Evolutionary conservation across 805 yeast genomes (phyloP).

Genomic region (Spathaspora sp.): DNA sequence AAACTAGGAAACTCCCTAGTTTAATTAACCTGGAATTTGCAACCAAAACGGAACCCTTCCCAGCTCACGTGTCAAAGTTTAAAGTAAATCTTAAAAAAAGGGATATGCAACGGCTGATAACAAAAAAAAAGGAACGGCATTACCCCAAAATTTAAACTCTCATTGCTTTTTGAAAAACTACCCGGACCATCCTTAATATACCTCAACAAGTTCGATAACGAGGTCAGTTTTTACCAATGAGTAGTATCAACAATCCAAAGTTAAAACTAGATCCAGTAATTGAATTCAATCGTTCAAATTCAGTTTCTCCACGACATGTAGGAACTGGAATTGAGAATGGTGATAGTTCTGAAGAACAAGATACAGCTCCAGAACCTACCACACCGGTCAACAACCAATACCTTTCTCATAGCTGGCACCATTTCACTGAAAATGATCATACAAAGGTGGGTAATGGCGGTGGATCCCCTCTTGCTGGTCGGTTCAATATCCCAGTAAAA

Average conservation of each 20-base stretch:
- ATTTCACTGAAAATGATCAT: neutral
- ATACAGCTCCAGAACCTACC: neutral
- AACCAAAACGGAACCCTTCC: too few relatives aligned
- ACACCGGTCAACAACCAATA: neutral
- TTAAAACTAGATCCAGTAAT: too few relatives aligned
- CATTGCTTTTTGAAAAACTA: too few relatives aligned
- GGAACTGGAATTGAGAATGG: neutral
- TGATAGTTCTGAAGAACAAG: neutral
- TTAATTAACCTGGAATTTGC: too few relatives aligned
- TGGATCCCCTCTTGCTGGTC: neutral
- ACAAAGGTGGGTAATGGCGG: neutral
- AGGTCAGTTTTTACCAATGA: too few relatives aligned
- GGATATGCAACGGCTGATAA: neutral
- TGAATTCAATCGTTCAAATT: neutral
- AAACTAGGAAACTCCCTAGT: too few relatives aligned
- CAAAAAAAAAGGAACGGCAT: neutral
- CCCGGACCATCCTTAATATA: too few relatives aligned
- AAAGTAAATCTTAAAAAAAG: neutral
- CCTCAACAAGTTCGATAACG: too few relatives aligned
- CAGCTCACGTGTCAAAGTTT: too few relatives aligned
- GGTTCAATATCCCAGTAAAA: neutral
- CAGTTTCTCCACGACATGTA: neutral
- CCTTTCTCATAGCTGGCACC: slow-evolving; percentile 8
- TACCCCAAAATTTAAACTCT: neutral
- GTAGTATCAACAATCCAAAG: too few relatives aligned